phyloP scores from a whole-genome alignment of 2,329 filamentous ascomycete genomes.

The Thermochaetoides dissita region DNA sequence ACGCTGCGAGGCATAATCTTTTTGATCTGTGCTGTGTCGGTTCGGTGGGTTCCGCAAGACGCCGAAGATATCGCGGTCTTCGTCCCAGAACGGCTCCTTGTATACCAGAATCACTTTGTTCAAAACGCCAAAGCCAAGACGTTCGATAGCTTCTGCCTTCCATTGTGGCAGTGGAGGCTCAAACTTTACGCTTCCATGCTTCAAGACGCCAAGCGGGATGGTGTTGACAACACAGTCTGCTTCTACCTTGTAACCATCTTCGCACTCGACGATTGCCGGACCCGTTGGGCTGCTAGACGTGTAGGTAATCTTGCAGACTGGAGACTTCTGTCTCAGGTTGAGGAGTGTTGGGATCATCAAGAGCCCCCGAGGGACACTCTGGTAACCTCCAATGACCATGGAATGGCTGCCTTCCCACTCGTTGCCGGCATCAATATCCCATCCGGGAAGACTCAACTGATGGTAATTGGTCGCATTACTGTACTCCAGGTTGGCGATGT shows the following conservation, averaged over 20 bases:
- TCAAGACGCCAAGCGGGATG: conserved; percentile 79
- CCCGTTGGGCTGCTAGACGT: conserved; percentile 34
- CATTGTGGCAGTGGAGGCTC: conserved; percentile 78
- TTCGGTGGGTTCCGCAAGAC: conserved; percentile 63
- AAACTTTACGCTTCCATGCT: conserved; percentile 69
- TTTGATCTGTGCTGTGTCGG: conserved; percentile 58
- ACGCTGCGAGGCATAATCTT: conserved; percentile 62
- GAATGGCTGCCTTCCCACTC: conserved; percentile 93
- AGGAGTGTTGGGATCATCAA: conserved; percentile 63
- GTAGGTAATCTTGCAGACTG: conserved; percentile 58
- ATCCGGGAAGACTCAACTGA: conserved; percentile 74
- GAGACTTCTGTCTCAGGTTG: conserved; percentile 59
- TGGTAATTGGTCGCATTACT: conserved; percentile 85
- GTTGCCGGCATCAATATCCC: conserved; percentile 96
- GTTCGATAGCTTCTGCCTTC: conserved; percentile 67
- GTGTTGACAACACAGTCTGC: conserved; percentile 90
- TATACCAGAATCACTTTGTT: conserved; percentile 95
- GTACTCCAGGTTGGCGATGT: conserved; percentile 95
- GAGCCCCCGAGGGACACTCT: conserved; percentile 78
- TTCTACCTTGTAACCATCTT: conserved; percentile 60
- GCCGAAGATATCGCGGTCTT: conserved; percentile 82
- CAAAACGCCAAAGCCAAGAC: conserved; percentile 81
- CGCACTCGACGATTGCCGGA: conserved; percentile 54
- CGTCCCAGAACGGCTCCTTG: conserved; percentile 80
- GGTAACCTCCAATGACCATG: conserved; percentile 87